Percentiles rank a stretch among this genome's conserved stretches.
phyloP scores from a whole-genome alignment of 805 yeast species.

The Pichia occidentalis region DNA sequence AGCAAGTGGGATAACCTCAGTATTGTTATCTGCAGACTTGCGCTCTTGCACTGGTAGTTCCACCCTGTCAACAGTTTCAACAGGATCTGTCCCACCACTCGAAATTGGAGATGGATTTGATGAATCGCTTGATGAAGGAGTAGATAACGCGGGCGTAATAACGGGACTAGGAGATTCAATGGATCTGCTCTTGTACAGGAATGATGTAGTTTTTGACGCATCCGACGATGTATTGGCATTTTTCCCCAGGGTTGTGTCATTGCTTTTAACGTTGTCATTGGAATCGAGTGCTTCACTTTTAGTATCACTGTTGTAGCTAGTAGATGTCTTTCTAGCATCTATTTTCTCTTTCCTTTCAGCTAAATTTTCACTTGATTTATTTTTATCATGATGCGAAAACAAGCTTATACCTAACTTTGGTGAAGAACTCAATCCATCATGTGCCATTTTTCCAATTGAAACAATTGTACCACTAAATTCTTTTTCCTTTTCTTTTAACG shows the following conservation, averaged over 20 bases:
- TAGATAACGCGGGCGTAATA: not conserved
- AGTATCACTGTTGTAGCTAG: not conserved
- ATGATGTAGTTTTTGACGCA: not conserved
- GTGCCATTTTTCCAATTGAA: not conserved
- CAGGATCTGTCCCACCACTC: not conserved
- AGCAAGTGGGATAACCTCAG: too few species aligned
- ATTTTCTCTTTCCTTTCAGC: not conserved
- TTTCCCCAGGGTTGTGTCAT: too few species aligned
- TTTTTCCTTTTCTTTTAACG: too few species aligned
- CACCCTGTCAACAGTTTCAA: not conserved
- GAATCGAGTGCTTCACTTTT: not conserved
- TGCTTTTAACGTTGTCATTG: too few species aligned
- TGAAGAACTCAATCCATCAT: constrained; percentile 2
- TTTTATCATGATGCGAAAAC: constrained; percentile 6
- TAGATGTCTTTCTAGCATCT: not conserved
- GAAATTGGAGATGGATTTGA: not conserved
- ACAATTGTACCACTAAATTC: not conserved
- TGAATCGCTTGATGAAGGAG: not conserved
- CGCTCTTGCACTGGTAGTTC: not conserved
- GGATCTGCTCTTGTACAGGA: too few species aligned
- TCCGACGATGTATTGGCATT: not conserved
- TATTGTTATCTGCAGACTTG: too few species aligned
- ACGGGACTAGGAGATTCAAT: too few species aligned
- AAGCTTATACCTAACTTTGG: constrained; percentile 11
- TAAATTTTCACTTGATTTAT: constrained; percentile 10